phyloP scores from a whole-genome alignment of 2,329 filamentous ascomycete species.

The Cryphonectria nitschkei region DNA sequence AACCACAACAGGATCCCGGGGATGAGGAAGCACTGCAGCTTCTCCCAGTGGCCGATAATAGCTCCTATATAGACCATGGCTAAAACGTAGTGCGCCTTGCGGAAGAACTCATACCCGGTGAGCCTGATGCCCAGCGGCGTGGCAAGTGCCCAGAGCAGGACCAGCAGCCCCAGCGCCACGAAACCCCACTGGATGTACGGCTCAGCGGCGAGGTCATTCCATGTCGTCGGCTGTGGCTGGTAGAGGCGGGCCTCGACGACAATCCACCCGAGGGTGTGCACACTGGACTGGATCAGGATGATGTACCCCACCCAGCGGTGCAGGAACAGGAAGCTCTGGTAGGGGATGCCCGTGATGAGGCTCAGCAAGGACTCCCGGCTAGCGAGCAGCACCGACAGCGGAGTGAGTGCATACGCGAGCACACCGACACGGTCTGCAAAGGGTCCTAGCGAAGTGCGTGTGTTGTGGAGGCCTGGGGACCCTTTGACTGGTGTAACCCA shows the following conservation, averaged over 20 bases:
- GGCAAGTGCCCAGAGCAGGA: conserved; percentile 63
- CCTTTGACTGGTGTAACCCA: conserved; percentile 72
- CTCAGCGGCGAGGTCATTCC: conserved; percentile 61
- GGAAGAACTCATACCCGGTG: conserved; percentile 79
- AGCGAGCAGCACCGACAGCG: conserved; percentile 68
- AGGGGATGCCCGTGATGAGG: conserved; percentile 71
- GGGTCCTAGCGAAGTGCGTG: conserved; percentile 66
- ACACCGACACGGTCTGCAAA: conserved; percentile 72
- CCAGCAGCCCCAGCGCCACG: conserved; percentile 67
- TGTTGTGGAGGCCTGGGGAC: conserved; percentile 61
- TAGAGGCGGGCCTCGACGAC: conserved; percentile 69
- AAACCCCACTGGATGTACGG: conserved; percentile 75
- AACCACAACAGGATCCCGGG: conserved; percentile 68
- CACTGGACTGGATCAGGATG: conserved; percentile 67
- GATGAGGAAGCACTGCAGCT: conserved; percentile 70
- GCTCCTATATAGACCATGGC: conserved; percentile 76
- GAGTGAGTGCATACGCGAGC: conserved; percentile 74
- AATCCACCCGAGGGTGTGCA: conserved; percentile 75
- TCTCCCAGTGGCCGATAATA: conserved; percentile 75
- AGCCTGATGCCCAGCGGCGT: conserved; percentile 60
- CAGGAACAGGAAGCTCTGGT: conserved; percentile 77
- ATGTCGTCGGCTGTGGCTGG: conserved; percentile 69
- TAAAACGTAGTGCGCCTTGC: conserved; percentile 73
- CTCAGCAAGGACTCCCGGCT: conserved; percentile 72
- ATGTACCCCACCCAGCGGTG: conserved; percentile 77